phyloP scores from a whole-genome alignment of 257 asterid species.

The Ehretia macrophylla region DNA sequence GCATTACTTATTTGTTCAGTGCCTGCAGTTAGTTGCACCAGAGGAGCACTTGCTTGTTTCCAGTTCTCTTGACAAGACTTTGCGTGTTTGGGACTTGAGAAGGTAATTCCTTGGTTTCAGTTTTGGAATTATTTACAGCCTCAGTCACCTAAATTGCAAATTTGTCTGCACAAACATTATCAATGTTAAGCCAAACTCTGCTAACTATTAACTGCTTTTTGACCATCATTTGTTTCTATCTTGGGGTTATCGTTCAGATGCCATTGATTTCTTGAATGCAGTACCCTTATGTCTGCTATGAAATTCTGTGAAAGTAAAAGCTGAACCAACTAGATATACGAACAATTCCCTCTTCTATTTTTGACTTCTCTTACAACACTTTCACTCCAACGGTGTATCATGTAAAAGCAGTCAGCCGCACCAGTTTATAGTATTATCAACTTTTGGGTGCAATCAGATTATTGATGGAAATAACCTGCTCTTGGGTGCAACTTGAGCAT shows the following conservation, averaged over 20 bases:
- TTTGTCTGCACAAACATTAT: background rate
- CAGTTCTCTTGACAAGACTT: conserved; percentile 85
- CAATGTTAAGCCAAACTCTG: no score
- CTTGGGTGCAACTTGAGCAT: background rate
- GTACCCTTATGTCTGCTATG: background rate
- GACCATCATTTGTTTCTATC: background rate
- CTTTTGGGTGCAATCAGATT: background rate
- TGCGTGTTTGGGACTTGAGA: conserved; percentile 95
- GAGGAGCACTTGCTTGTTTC: conserved; percentile 73
- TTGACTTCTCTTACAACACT: background rate
- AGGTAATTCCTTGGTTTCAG: conserved; percentile 37
- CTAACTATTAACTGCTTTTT: no score
- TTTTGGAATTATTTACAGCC: background rate
- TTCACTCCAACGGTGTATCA: background rate
- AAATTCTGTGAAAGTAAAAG: background rate
- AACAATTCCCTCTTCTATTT: background rate
- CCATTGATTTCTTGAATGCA: background rate
- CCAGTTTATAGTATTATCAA: no score
- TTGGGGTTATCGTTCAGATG: background rate
- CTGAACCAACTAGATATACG: background rate
- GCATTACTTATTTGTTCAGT: conserved; percentile 16
- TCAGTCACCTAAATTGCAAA: background rate
- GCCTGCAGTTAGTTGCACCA: conserved; percentile 80
- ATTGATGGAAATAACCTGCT: conserved; percentile 1
- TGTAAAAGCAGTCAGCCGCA: background rate